Evolutionary conservation across 176 grass and related monocot species (phyloP).

Genomic region (Carex littledalei): DNA sequence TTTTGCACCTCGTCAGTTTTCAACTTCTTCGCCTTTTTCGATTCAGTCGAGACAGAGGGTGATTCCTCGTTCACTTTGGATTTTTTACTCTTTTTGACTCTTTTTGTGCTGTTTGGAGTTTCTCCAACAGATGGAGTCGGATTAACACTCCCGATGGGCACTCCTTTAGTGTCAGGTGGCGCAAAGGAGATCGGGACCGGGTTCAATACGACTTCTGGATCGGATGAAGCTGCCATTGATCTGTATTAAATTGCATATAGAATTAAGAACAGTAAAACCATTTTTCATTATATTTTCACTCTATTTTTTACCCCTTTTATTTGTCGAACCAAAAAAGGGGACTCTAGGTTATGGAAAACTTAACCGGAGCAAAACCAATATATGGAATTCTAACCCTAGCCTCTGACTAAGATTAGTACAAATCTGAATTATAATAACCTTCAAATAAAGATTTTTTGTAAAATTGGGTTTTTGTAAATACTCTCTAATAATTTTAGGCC

Average conservation of each 20-base stretch:
- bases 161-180: background rate
- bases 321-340: background rate
- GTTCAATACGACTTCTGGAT: background rate
- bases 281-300: background rate
- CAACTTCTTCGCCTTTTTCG: background rate
- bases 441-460: background rate
- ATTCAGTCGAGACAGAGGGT: background rate
- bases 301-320: background rate
- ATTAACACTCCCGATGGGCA: background rate
- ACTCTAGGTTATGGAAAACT: background rate
- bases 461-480: background rate
- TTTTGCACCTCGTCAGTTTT: no score
- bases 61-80: background rate
- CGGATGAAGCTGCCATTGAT: conserved; percentile 1
- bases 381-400: background rate
- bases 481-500: background rate
- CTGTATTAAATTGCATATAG: background rate
- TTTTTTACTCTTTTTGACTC: background rate
- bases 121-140: background rate
- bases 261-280: background rate
- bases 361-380: background rate
- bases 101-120: background rate
- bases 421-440: background rate
- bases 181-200: conserved; percentile 5
- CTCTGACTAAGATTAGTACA: background rate